Conservation (phyloP, 2,329 filamentous ascomycete species). For the Cladosporium sp. region DNA sequence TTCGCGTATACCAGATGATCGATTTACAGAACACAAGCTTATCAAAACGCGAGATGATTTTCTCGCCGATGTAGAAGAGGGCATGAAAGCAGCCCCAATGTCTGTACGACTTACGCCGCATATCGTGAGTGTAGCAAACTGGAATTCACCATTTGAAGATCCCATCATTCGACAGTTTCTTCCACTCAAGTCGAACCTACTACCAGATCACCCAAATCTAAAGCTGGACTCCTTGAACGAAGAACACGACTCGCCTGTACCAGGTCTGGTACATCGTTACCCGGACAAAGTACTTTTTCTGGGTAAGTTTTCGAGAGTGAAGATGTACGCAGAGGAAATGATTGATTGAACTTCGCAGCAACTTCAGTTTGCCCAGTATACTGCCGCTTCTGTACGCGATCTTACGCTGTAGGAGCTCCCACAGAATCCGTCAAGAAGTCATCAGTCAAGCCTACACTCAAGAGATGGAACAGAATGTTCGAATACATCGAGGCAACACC, state of each 20-base stretch:
- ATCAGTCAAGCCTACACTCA: conserved; percentile 30
- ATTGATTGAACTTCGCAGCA: conserved; percentile 36
- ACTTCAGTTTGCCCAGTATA: conserved; percentile 60
- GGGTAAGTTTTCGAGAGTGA: conserved; percentile 37
- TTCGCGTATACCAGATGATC: conserved; percentile 41
- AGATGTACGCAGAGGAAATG: neutral
- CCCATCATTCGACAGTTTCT: conserved; percentile 60
- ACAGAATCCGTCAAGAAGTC: conserved; percentile 47
- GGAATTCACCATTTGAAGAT: conserved; percentile 55
- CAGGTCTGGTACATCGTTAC: conserved; percentile 60
- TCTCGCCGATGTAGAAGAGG: conserved; percentile 50
- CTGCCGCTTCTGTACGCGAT: conserved; percentile 60
- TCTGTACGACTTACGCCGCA: conserved; percentile 58
- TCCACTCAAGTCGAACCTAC: conserved; percentile 50
- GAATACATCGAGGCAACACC: conserved; percentile 52
- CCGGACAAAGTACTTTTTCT: conserved; percentile 60
- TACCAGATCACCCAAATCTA: conserved; percentile 53
- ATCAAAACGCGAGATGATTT: conserved; percentile 51
- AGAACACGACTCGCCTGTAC: conserved; percentile 51
- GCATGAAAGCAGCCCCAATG: conserved; percentile 55
- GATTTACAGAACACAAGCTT: conserved; percentile 21
- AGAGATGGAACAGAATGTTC: conserved; percentile 56
- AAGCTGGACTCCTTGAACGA: conserved; percentile 58
- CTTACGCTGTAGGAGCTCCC: conserved; percentile 54
- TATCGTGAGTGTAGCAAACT: conserved; percentile 56